Base-by-base conservation (phyloP, 129 eudicot species). In the Kitagawia praeruptora region DNA sequence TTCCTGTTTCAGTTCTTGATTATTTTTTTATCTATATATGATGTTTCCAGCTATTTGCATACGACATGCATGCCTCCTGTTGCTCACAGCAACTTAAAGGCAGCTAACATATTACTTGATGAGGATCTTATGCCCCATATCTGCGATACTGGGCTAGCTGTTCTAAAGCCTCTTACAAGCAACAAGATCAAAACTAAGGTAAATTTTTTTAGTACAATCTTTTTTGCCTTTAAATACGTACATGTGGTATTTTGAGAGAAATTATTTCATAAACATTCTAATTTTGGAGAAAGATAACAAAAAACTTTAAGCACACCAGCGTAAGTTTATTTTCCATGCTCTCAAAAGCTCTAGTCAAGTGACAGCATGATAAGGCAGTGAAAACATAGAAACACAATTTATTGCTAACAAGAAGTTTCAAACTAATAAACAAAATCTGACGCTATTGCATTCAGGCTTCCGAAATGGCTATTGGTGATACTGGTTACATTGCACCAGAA, bases 81-180 rank as follows among this genome's bases (percentile, higher is more conserved):
- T 54, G 92, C 92, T 61, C 98, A 95, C 81, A 82, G 96, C 84
- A 95, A 86, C 85, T 74, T 95, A 66, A 95, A 89, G 85, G 89
- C 98, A 76, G 83, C 96, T 42, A 95, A 95, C 79, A 80, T 95
- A 76, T 85, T 95, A 77, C 96, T 95, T 64, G 94, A 95, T 83
- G 94, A 95, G 80, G 96, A 95, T 77, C 87, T 92, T 74, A 87
- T 75, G 82, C 97, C 98, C 76, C 96, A 79, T 21, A n/a, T 95
- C 58, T 85, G 85, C 80, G 98, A 95, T 79, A 85, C 92, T 77
- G 92, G 97, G 21, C 84, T 95, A 67, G 92, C 98, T 74, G 86
- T 86, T 81, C 79, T 95, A 87, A 95, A 84, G 85, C 90, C 97
- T 61, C 91, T 92, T 31, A 82, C 96, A 75, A 86, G 89, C 87